Conservation (phyloP, 1,139 yeast species). For the Blastobotrys aristatus region DNA sequence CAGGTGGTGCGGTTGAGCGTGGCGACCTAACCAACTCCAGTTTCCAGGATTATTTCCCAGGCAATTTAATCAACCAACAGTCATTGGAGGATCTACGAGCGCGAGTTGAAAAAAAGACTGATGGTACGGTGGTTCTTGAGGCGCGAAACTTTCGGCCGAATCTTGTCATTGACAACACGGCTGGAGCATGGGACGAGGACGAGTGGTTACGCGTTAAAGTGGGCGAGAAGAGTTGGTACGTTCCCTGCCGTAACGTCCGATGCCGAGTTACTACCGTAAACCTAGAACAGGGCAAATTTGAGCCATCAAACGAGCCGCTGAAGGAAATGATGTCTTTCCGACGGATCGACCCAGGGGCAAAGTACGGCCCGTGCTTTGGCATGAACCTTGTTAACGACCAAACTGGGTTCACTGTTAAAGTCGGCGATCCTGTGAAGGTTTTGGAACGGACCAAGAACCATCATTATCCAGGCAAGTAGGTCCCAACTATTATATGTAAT, state of each 20-base stretch:
- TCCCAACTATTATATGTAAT: neutral
- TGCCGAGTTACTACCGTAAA: conserved; percentile 42
- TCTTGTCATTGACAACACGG: conserved; percentile 33
- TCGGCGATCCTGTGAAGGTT: conserved; percentile 32
- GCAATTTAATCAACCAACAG: conserved; percentile 36
- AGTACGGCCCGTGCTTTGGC: conserved; percentile 38
- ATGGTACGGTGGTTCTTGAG: conserved; percentile 23
- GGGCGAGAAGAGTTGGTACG: conserved; percentile 29
- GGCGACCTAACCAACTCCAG: conserved; percentile 23
- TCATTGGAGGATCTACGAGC: conserved; percentile 34
- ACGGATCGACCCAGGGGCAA: conserved; percentile 36
- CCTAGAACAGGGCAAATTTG: conserved; percentile 32
- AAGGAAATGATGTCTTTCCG: conserved; percentile 37
- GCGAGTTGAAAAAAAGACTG: conserved; percentile 21
- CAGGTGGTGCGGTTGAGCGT: conserved; percentile 6
- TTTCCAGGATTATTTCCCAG: conserved; percentile 45
- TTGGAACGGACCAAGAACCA: conserved; percentile 25
- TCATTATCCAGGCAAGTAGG: conserved; percentile 12
- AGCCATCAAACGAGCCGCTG: conserved; percentile 33
- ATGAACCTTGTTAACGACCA: conserved; percentile 35
- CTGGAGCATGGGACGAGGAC: conserved; percentile 38
- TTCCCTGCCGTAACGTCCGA: conserved; percentile 35
- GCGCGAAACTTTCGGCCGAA: conserved; percentile 41
- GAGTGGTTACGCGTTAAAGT: conserved; percentile 36
- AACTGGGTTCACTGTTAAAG: conserved; percentile 26